Conservation (phyloP, 371 early-diverging fungal species). For the Zancudomyces culisetae region DNA sequence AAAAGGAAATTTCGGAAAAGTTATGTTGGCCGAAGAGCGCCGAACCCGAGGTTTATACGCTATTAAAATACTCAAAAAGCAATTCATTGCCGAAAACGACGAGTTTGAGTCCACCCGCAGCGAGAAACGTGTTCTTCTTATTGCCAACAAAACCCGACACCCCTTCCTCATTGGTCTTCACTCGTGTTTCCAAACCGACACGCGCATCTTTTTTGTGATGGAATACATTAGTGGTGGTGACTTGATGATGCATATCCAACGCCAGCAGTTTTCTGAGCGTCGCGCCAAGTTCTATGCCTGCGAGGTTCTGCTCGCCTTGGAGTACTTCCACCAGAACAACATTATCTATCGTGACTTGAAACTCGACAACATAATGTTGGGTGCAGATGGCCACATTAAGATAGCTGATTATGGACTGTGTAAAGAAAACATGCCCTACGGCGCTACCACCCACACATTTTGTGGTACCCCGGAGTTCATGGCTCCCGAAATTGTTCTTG, state of each 20-base stretch:
- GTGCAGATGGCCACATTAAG: constrained; percentile 89
- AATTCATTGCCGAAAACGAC: constrained; percentile 77
- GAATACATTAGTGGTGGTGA: constrained; percentile 98
- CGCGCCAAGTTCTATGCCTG: constrained; percentile 92
- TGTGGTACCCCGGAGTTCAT: constrained; percentile 99
- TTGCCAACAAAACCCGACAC: constrained; percentile 69
- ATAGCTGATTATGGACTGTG: constrained; percentile 98
- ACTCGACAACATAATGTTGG: constrained; percentile 91
- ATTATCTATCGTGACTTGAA: constrained; percentile 97
- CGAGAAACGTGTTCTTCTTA: constrained; percentile 83
- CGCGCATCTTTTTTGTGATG: constrained; percentile 93
- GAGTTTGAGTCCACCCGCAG: constrained; percentile 78
- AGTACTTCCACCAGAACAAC: constrained; percentile 83
- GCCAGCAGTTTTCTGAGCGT: constrained; percentile 57
- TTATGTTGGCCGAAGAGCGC: constrained; percentile 87
- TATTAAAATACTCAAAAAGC: constrained; percentile 95
- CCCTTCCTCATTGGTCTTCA: constrained; percentile 95
- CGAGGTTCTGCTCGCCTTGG: constrained; percentile 89
- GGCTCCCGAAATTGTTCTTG: constrained; percentile 94
- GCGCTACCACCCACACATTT: constrained; percentile 70
- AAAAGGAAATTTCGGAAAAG: constrained; percentile 96
- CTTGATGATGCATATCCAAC: constrained; percentile 91
- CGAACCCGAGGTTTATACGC: constrained; percentile 60
- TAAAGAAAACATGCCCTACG: constrained; percentile 80
- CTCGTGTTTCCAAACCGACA: constrained; percentile 85